Conservation (phyloP, 2,329 filamentous ascomycete species). For the Stromatinia cepivora region DNA sequence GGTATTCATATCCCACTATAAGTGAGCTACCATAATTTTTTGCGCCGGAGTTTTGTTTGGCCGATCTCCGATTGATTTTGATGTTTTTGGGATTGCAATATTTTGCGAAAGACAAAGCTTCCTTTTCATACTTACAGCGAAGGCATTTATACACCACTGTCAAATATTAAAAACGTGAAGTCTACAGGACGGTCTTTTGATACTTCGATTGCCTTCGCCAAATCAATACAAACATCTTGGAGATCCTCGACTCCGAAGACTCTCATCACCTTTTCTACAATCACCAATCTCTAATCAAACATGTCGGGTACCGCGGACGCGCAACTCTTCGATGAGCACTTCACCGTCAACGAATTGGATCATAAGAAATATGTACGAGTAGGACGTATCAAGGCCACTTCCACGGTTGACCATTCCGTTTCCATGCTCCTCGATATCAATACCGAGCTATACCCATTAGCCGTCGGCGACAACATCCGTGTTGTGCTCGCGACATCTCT, state of each 20-base stretch:
- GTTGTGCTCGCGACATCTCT: conserved; percentile 84
- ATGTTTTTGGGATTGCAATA: conserved; percentile 17
- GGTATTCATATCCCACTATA: conserved; percentile 12
- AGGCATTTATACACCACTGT: conserved; percentile 16
- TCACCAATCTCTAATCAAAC: conserved; percentile 74
- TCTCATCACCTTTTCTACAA: conserved; percentile 30
- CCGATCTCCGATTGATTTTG: conserved; percentile 11
- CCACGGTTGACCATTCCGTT: conserved; percentile 66
- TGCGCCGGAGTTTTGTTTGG: conserved; percentile 15
- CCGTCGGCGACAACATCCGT: conserved; percentile 72
- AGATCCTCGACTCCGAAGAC: not conserved
- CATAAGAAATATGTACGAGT: conserved; percentile 93
- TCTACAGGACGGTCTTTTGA: not conserved
- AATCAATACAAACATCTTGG: not conserved
- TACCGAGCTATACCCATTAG: conserved; percentile 82
- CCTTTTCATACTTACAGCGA: not conserved
- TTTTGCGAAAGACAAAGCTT: conserved; percentile 20
- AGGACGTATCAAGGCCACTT: conserved; percentile 77
- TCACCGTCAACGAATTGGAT: conserved; percentile 78
- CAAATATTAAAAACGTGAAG: not conserved
- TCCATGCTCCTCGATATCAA: conserved; percentile 90
- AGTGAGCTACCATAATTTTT: conserved; percentile 1
- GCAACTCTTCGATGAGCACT: conserved; percentile 90
- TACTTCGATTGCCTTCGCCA: not conserved
- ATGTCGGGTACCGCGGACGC: conserved; percentile 71